Base-by-base conservation (phyloP, 331 rosid species). In the Stylosanthes scabra region DNA sequence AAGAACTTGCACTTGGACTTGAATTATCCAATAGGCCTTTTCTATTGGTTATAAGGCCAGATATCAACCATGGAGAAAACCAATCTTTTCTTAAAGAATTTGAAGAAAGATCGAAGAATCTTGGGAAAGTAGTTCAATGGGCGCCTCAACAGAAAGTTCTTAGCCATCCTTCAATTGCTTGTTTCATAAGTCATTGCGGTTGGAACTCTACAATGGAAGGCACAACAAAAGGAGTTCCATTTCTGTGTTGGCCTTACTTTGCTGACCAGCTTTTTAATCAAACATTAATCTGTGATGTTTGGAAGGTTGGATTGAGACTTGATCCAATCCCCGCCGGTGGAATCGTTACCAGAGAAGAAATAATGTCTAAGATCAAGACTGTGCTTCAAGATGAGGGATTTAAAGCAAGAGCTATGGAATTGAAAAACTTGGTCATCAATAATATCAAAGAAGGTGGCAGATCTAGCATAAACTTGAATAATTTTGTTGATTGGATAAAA, bases 161-260 rank as follows among this genome's bases (percentile, higher is more conserved):
- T 0, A 29, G 67, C 1, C 87, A 81, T 78, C 83, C 78, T n/a
- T 73, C 85, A 7, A 11, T 84, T 25, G 78, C 85, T 57, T 82
- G 82, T 55, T 82, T 87, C 57, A 12, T 86, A 3, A 84, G 91
- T 28, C 87, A 82, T 3, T 87, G 87, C 52, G 88, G 87, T 56
- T 84, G 86, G 83, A 87, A 82, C 66, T 84, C 88, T 37, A 79
- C 91, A n/a, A 63, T 70, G 37, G 88, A 87, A 77, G 83, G 85
- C 12, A 39, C 76, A 14, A 63, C 63, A 29, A 70, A 34, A 66
- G 91, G 85, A 34, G 64, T 84, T 3, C 82, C 88, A 12, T 74
- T 87, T 55, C 52, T 87, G 37, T 87, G 88, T 41, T 80, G 87
- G 87, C 87, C 87, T 9, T 77, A 72, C 74, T 74, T 82, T 74